Percentiles rank a stretch among this genome's conserved stretches.
phyloP scores from a whole-genome alignment of 805 yeast species.

The Cyberlindnera subsufficiens region DNA sequence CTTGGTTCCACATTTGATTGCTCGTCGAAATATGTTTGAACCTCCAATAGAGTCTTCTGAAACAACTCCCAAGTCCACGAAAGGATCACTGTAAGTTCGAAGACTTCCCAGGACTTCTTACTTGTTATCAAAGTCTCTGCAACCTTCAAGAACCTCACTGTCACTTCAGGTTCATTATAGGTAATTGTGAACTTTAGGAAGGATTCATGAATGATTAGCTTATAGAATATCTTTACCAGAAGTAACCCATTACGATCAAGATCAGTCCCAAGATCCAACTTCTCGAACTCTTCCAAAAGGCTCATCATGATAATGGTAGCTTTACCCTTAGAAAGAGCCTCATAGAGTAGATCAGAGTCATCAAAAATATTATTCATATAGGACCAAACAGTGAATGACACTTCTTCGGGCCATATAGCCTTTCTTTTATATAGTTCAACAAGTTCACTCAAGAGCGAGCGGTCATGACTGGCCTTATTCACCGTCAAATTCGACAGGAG shows the following conservation, averaged over 20 bases:
- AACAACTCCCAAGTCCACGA: constrained; percentile 32
- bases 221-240: constrained; percentile 24
- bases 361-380: constrained; percentile 12
- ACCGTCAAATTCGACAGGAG: constrained; percentile 16
- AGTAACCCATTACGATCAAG: constrained; percentile 16
- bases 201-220: constrained; percentile 29
- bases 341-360: constrained; percentile 12
- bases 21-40: constrained; percentile 22
- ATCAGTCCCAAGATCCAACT: constrained; percentile 8
- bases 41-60: constrained; percentile 16
- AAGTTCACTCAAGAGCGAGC: constrained; percentile 6
- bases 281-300: constrained; percentile 15
- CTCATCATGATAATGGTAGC: constrained; percentile 11
- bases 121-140: constrained; percentile 31
- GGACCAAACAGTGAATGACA: constrained; percentile 7
- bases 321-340: constrained; percentile 16
- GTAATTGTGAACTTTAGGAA: constrained; percentile 25
- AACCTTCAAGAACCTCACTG: constrained; percentile 20
- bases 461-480: constrained; percentile 3
- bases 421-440: constrained; percentile 3
- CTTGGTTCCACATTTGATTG: constrained; percentile 12
- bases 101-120: constrained; percentile 30
- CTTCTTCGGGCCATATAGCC: constrained; percentile 2
- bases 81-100: constrained; percentile 31
- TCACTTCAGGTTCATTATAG: constrained; percentile 10